A percentile compares a stretch with the other conserved stretches of the same genome.
Conservation (phyloP, 495 filamentous ascomycete species). For the Aspergillus haitiensis region DNA sequence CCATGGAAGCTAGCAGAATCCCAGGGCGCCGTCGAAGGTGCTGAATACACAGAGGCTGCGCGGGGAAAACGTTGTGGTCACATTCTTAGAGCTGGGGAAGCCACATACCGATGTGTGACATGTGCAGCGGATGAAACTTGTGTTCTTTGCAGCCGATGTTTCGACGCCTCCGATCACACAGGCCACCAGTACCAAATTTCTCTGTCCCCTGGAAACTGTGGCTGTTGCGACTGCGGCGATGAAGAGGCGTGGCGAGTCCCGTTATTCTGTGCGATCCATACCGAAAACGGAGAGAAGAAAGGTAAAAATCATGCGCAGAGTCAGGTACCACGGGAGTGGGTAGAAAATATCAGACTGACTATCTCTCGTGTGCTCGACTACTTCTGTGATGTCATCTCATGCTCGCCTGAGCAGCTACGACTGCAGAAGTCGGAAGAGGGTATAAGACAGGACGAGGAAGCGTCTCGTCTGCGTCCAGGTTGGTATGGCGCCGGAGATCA, state of each 20-base stretch:
- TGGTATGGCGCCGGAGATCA: slow-evolving; percentile 69
- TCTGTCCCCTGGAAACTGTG: slow-evolving; percentile 83
- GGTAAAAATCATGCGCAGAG: slow-evolving; percentile 59
- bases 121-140: slow-evolving; percentile 87
- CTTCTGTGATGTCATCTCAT: slow-evolving; percentile 95
- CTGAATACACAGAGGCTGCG: slow-evolving; percentile 90
- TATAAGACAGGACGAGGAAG: slow-evolving; percentile 77
- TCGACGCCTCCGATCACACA: slow-evolving; percentile 93
- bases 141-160: slow-evolving; percentile 85
- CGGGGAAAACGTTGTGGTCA: slow-evolving; percentile 95
- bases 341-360: slow-evolving; percentile 75
- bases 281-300: slow-evolving; percentile 55
- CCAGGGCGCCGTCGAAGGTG: slow-evolving; percentile 89
- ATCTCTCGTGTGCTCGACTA: slow-evolving; percentile 86
- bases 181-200: slow-evolving; percentile 85
- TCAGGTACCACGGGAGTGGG: slow-evolving; percentile 70
- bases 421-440: slow-evolving; percentile 76
- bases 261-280: slow-evolving; percentile 92
- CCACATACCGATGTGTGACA: slow-evolving; percentile 89
- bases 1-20: slow-evolving; percentile 76
- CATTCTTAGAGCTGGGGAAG: slow-evolving; percentile 90
- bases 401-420: slow-evolving; percentile 91
- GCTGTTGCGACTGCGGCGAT: slow-evolving; percentile 97
- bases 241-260: slow-evolving; percentile 87
- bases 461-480: slow-evolving; percentile 69